These are phyloP conservation scores for Apiospora arundinis DNA, from an alignment of 2,329 filamentous ascomycete species.

Conservation along the genomic window DNA sequence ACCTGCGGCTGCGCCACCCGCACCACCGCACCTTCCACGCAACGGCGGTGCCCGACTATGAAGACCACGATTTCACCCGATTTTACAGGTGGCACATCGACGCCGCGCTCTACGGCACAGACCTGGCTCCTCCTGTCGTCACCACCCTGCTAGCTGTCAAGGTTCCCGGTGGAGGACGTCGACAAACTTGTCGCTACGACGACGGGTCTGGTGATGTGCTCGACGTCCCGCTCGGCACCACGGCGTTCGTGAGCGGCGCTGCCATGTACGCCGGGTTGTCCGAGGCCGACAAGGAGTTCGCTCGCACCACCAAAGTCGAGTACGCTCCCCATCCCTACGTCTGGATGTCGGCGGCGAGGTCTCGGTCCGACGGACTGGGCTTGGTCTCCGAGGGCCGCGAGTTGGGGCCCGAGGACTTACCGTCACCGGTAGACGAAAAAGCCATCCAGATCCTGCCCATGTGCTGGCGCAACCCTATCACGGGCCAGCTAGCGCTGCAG, in stretches of 20 bases:
- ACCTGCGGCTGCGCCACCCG: constrained; percentile 74
- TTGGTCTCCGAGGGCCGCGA: constrained; percentile 71
- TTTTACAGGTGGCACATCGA: constrained; percentile 86
- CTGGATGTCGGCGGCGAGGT: constrained; percentile 77
- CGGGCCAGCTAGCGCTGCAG: constrained; percentile 72
- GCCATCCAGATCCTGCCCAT: constrained; percentile 78
- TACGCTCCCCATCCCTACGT: constrained; percentile 83
- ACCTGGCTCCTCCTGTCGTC: constrained; percentile 74
- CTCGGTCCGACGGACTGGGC: constrained; percentile 73
- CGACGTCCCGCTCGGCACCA: constrained; percentile 75
- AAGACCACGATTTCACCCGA: constrained; percentile 57
- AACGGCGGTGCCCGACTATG: constrained; percentile 60
- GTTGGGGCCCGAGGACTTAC: constrained; percentile 63
- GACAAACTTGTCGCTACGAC: constrained; percentile 74
- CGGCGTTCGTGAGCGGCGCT: constrained; percentile 76
- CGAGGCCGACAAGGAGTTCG: constrained; percentile 71
- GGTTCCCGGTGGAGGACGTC: constrained; percentile 70
- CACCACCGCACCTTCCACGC: constrained; percentile 81
- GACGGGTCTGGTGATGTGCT: constrained; percentile 72
- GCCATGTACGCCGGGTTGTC: constrained; percentile 73
- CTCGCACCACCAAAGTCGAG: constrained; percentile 69
- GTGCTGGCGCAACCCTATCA: constrained; percentile 79
- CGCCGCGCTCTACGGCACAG: constrained; percentile 69
- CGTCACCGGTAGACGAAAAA: constrained; percentile 62
- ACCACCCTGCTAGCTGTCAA: constrained; percentile 77